These are phyloP conservation scores for Camellia sinensis DNA, from an alignment of 148 eudicot species.

Conservation along the genomic window DNA sequence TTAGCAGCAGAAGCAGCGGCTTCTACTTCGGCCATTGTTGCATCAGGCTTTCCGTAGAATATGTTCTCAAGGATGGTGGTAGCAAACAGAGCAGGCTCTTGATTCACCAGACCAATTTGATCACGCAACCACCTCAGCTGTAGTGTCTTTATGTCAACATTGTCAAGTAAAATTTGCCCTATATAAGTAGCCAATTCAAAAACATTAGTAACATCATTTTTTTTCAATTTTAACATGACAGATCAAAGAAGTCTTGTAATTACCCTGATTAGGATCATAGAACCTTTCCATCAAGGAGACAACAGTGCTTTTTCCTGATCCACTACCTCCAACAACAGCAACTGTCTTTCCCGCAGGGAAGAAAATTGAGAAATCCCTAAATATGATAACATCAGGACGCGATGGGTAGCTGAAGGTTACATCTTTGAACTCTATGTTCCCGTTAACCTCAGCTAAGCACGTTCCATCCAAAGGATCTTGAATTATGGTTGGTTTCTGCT, in stretches of 20 bases:
- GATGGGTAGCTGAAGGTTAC: conserved; percentile 94
- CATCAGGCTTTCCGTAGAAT: conserved; percentile 86
- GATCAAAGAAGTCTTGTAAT: background rate
- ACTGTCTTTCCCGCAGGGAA: conserved; percentile 98
- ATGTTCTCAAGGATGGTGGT: conserved; percentile 96
- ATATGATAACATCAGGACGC: conserved; percentile 91
- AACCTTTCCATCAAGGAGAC: conserved; percentile 96
- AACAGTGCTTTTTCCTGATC: conserved; percentile 97
- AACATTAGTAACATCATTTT: background rate
- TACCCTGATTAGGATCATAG: conserved; percentile 95
- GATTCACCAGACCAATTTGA: conserved; percentile 95
- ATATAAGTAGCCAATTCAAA: conserved; percentile 9
- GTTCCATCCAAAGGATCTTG: conserved; percentile 67
- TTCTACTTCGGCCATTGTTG: conserved; percentile 87
- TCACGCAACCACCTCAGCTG: conserved; percentile 86
- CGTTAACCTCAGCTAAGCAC: conserved; percentile 71
- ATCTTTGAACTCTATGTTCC: conserved; percentile 89
- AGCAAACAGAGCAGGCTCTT: conserved; percentile 98
- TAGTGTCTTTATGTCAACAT: conserved; percentile 75
- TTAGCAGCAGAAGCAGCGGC: conserved; percentile 93
- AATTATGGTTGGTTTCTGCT: conserved; percentile 77
- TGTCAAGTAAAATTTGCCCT: conserved; percentile 89
- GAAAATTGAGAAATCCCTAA: conserved; percentile 82
- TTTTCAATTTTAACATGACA: background rate
- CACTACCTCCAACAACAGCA: conserved; percentile 99